Evolutionary conservation across 78 protist genomes (phyloP).

Genomic region (Cyanophora paradoxa): DNA sequence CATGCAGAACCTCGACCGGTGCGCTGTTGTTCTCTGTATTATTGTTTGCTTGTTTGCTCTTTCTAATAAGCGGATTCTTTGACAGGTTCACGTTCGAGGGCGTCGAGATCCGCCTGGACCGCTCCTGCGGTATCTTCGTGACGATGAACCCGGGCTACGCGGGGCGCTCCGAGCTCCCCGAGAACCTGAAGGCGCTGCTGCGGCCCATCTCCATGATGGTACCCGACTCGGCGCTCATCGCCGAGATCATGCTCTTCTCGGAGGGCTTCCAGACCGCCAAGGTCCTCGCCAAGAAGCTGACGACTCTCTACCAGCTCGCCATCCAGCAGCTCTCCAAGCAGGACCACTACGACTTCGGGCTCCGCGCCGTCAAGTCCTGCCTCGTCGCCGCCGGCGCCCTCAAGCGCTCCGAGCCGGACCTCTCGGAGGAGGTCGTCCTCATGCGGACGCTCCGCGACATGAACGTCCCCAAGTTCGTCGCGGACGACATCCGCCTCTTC

Average conservation of each 20-base stretch:
- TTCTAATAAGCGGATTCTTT: neutral
- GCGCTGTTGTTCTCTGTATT: neutral
- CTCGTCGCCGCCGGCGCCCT: conserved; percentile 66
- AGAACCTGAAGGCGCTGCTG: conserved; percentile 75
- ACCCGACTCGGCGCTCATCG: conserved; percentile 75
- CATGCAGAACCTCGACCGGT: neutral
- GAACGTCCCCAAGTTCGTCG: conserved; percentile 66
- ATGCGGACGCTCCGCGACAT: conserved; percentile 52
- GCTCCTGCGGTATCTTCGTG: conserved; percentile 67
- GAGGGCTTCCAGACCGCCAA: conserved; percentile 69
- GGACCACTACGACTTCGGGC: conserved; percentile 48
- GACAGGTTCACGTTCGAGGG: conserved; percentile 51
- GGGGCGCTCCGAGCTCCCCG: conserved; percentile 83
- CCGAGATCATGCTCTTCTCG: conserved; percentile 69
- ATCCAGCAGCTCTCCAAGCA: conserved; percentile 73
- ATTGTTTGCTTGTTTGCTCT: no score
- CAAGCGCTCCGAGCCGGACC: conserved; percentile 31
- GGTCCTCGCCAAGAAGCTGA: conserved; percentile 56
- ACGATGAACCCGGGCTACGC: conserved; percentile 89
- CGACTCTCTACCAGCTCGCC: conserved; percentile 63
- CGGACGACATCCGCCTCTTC: conserved; percentile 60
- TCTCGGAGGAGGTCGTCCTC: conserved; percentile 48
- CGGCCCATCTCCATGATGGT: conserved; percentile 83
- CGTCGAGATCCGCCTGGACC: conserved; percentile 42
- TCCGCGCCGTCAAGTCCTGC: conserved; percentile 61